Evolutionary conservation across 805 yeast genomes (phyloP).

Genomic region (Metschnikowia lochheadii): DNA sequence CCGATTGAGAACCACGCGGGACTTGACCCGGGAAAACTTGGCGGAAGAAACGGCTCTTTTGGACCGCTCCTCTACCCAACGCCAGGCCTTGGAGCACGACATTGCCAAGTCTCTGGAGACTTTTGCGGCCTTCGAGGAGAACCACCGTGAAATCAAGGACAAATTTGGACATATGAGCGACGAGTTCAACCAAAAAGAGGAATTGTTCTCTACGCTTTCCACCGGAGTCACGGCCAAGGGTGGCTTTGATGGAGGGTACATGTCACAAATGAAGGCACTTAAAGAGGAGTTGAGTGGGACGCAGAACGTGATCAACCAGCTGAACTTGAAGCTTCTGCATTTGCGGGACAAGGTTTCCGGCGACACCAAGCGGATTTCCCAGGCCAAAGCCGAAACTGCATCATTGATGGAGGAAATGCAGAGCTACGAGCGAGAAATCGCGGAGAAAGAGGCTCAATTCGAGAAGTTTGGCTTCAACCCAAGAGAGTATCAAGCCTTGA

Average conservation of each 20-base stretch:
- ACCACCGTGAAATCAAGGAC: slow-evolving; percentile 42
- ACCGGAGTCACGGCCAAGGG: slow-evolving; percentile 90
- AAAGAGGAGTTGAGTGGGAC: slow-evolving; percentile 53
- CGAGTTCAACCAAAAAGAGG: slow-evolving; percentile 60
- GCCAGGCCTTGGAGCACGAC: slow-evolving; percentile 31
- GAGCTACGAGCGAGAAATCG: slow-evolving; percentile 35
- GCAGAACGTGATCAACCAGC: slow-evolving; percentile 54
- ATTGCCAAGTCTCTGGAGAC: slow-evolving; percentile 33
- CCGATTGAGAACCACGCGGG: slow-evolving; percentile 60
- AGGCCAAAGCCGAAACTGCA: slow-evolving; percentile 51
- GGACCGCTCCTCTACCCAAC: slow-evolving; percentile 22
- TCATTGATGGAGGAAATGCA: slow-evolving; percentile 41
- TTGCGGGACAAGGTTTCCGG: slow-evolving; percentile 48
- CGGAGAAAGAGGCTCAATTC: slow-evolving; percentile 39
- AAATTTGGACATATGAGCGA: slow-evolving; percentile 44
- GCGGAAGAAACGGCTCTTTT: slow-evolving; percentile 36
- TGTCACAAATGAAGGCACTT: slow-evolving; percentile 62
- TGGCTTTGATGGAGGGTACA: slow-evolving; percentile 69
- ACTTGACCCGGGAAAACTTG: slow-evolving; percentile 53
- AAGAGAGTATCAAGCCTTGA: slow-evolving; percentile 39
- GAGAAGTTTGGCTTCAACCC: slow-evolving; percentile 57
- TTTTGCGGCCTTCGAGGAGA: slow-evolving; percentile 39
- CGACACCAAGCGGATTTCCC: slow-evolving; percentile 44
- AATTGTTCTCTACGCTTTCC: slow-evolving; percentile 71
- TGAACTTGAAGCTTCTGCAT: slow-evolving; percentile 55